Evolutionary conservation across 2,329 filamentous ascomycete genomes (phyloP).

Genomic region (Claviceps digitariae): DNA sequence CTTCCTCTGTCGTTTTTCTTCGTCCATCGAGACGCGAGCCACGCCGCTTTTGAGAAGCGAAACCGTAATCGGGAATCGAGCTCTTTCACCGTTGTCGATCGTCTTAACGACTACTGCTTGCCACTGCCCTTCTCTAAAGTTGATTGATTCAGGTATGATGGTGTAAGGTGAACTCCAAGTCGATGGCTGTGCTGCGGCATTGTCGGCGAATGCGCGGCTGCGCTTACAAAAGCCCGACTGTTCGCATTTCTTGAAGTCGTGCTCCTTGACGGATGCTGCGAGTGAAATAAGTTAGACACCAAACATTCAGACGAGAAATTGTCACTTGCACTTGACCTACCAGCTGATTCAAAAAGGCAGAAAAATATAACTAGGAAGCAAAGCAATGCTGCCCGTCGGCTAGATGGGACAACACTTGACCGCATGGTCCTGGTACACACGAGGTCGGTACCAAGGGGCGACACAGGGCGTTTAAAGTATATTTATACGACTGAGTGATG

Average conservation of each 20-base stretch:
- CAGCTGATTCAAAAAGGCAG: conserved; percentile 48
- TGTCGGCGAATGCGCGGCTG: conserved; percentile 80
- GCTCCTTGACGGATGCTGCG: conserved; percentile 74
- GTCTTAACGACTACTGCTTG: conserved; percentile 73
- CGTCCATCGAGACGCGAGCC: conserved; percentile 77
- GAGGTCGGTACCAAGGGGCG: conserved; percentile 6
- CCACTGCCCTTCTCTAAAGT: conserved; percentile 68
- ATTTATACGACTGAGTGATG: neutral
- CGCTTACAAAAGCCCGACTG: conserved; percentile 97
- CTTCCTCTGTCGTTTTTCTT: conserved; percentile 78
- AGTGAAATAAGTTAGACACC: neutral
- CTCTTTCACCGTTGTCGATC: conserved; percentile 49
- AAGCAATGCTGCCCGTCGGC: conserved; percentile 51
- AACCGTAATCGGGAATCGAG: conserved; percentile 69
- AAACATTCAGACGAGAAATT: neutral
- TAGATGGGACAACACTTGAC: conserved; percentile 35
- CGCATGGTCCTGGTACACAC: conserved; percentile 30
- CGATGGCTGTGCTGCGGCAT: conserved; percentile 48
- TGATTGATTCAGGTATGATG: conserved; percentile 56
- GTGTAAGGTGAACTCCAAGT: conserved; percentile 72
- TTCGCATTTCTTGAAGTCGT: conserved; percentile 93
- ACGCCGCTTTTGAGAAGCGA: conserved; percentile 84
- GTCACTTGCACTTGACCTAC: conserved; percentile 32
- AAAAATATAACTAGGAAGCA: conserved; percentile 44
- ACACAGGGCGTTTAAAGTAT: neutral